Evolutionary conservation across 2,329 filamentous ascomycete species (phyloP).

Genomic region (Phoma sp.): DNA sequence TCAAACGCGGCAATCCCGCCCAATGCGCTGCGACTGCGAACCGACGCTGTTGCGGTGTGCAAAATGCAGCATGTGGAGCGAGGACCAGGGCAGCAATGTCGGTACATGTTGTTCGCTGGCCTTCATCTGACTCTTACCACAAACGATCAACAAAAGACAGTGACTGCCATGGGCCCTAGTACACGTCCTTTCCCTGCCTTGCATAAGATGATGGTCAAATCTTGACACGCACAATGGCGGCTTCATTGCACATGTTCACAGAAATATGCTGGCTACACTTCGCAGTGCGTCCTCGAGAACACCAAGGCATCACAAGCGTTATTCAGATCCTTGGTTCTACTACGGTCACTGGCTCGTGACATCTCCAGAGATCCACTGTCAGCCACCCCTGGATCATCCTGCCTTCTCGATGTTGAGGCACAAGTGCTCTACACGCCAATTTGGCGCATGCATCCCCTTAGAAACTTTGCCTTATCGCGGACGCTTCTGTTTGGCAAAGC

Average conservation of each 20-base stretch:
- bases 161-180: background rate
- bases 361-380: background rate
- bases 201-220: background rate
- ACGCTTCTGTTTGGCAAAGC: background rate
- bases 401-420: slow-evolving; percentile 13
- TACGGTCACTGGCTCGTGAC: background rate
- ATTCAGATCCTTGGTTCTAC: slow-evolving; percentile 3
- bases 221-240: background rate
- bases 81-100: slow-evolving; percentile 9
- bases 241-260: background rate
- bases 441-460: background rate
- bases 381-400: background rate
- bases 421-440: background rate
- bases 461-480: background rate
- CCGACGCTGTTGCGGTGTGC: slow-evolving; percentile 27
- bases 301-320: background rate
- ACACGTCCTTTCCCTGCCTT: too few species aligned
- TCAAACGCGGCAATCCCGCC: slow-evolving; percentile 37
- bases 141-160: background rate
- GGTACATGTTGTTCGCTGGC: background rate
- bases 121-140: background rate
- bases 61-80: slow-evolving; percentile 26
- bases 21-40: slow-evolving; percentile 33
- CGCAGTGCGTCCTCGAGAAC: slow-evolving; percentile 4
- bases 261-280: slow-evolving; percentile 1